Conservation (phyloP, 176 grass and related monocot species). For the Lolium perenne region DNA sequence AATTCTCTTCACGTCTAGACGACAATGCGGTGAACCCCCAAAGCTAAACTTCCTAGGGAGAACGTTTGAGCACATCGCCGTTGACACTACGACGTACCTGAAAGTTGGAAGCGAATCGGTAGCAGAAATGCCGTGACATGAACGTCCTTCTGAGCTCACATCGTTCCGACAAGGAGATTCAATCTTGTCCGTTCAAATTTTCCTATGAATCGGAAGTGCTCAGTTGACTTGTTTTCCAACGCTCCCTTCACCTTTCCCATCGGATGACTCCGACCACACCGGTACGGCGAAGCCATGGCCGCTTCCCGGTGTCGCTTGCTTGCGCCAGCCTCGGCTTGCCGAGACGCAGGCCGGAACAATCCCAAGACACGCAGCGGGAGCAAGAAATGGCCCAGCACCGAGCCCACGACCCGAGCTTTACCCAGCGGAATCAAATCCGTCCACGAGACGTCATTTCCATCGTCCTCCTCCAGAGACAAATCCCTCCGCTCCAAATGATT, state of each 20-base stretch:
- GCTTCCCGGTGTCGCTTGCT: slow-evolving; percentile 42
- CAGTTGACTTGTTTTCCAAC: not conserved
- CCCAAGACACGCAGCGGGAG: not conserved
- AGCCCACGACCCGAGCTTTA: slow-evolving; percentile 35
- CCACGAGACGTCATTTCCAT: slow-evolving; percentile 5
- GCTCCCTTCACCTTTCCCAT: not conserved
- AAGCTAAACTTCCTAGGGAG: too few species aligned
- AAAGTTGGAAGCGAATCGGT: not conserved
- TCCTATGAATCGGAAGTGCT: not conserved
- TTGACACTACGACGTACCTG: not conserved
- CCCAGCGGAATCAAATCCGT: slow-evolving; percentile 17
- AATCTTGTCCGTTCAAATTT: not conserved
- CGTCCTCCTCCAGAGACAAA: not conserved
- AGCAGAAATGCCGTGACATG: slow-evolving; percentile 5
- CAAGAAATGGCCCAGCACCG: slow-evolving; percentile 34
- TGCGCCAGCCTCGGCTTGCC: not conserved
- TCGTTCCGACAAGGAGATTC: not conserved
- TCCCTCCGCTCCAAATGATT: not conserved
- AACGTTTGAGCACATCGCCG: not conserved
- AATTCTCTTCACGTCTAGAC: too few species aligned
- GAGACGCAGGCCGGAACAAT: not conserved
- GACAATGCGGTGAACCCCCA: too few species aligned
- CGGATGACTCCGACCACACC: not conserved
- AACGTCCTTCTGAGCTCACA: not conserved
- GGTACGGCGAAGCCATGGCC: not conserved